Evolutionary conservation across 2,329 filamentous ascomycete genomes (phyloP).

Genomic region (Cytospora piceae): DNA sequence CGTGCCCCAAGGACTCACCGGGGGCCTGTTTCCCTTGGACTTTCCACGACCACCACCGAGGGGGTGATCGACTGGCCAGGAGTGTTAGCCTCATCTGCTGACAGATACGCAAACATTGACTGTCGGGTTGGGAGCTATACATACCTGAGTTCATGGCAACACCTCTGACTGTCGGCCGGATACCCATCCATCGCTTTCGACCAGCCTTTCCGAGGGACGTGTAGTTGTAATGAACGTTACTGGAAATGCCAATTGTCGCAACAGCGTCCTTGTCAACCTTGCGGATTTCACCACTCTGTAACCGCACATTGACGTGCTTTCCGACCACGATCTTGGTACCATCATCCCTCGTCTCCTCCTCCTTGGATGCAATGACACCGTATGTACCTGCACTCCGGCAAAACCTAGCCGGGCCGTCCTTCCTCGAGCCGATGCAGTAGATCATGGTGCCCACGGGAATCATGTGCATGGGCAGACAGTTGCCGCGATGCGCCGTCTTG

Average conservation of each 20-base stretch:
- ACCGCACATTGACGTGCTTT: slow-evolving; percentile 78
- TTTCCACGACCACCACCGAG: slow-evolving; percentile 99
- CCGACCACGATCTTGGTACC: slow-evolving; percentile 67
- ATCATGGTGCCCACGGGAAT: slow-evolving; percentile 92
- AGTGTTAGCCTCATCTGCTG: slow-evolving; percentile 20
- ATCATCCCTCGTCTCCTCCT: slow-evolving; percentile 69
- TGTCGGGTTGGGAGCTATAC: slow-evolving; percentile 35
- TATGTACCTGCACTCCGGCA: slow-evolving; percentile 95
- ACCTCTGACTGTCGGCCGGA: slow-evolving; percentile 93
- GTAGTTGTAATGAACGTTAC: slow-evolving; percentile 91
- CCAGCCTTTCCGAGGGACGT: slow-evolving; percentile 93
- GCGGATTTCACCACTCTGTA: slow-evolving; percentile 92
- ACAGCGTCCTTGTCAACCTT: slow-evolving; percentile 90
- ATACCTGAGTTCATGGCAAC: slow-evolving; percentile 95
- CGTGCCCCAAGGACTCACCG: slow-evolving; percentile 94
- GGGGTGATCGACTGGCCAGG: slow-evolving; percentile 77
- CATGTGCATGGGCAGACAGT: slow-evolving; percentile 94
- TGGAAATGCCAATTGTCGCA: slow-evolving; percentile 90
- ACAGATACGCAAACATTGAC: background rate
- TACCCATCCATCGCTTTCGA: slow-evolving; percentile 89
- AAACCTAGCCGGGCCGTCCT: slow-evolving; percentile 79
- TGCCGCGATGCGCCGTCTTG: slow-evolving; percentile 90
- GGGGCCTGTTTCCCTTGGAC: slow-evolving; percentile 96
- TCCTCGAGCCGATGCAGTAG: slow-evolving; percentile 82
- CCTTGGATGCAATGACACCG: slow-evolving; percentile 86